These are phyloP conservation scores for Cutaneotrichosporon sp. DNA, from an alignment of 1,284 basidiomycete genomes.

Conservation along the genomic window DNA sequence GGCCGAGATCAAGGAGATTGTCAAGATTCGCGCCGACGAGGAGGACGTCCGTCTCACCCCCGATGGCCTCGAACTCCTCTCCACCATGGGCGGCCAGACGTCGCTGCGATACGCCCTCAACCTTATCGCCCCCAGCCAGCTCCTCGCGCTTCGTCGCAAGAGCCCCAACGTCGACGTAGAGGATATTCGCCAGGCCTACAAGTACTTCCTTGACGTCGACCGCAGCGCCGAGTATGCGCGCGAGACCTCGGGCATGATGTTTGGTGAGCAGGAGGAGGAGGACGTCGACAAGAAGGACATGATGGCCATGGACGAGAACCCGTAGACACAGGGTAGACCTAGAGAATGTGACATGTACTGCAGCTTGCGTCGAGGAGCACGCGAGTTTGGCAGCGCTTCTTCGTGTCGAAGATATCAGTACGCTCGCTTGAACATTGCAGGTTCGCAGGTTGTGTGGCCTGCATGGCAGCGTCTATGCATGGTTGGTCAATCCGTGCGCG, in stretches of 20 bases:
- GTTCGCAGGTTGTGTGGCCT: too few species aligned
- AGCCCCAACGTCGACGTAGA: slow-evolving; percentile 69
- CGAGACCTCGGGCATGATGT: slow-evolving; percentile 68
- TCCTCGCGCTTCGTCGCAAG: slow-evolving; percentile 76
- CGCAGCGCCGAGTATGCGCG: slow-evolving; percentile 84
- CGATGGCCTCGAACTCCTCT: slow-evolving; percentile 71
- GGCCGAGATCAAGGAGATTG: slow-evolving; percentile 83
- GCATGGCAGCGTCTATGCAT: too few species aligned
- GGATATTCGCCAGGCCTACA: slow-evolving; percentile 77
- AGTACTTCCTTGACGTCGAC: slow-evolving; percentile 92
- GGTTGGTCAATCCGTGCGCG: too few species aligned
- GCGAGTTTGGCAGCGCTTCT: too few species aligned
- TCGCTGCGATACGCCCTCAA: slow-evolving; percentile 86
- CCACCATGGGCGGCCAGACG: slow-evolving; percentile 78
- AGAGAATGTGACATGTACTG: not conserved
- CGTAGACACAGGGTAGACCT: not conserved
- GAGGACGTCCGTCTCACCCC: slow-evolving; percentile 84
- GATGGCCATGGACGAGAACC: slow-evolving; percentile 2
- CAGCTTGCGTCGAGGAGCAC: too few species aligned
- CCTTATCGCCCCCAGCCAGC: slow-evolving; percentile 81
- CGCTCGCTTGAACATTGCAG: too few species aligned
- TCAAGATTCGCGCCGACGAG: slow-evolving; percentile 88
- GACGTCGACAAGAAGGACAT: slow-evolving; percentile 5
- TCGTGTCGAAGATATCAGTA: too few species aligned
- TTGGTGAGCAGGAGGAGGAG: slow-evolving; percentile 34